phyloP scores from a whole-genome alignment of 371 early-diverging fungal genomes.

The Apophysomyces variabilis region DNA sequence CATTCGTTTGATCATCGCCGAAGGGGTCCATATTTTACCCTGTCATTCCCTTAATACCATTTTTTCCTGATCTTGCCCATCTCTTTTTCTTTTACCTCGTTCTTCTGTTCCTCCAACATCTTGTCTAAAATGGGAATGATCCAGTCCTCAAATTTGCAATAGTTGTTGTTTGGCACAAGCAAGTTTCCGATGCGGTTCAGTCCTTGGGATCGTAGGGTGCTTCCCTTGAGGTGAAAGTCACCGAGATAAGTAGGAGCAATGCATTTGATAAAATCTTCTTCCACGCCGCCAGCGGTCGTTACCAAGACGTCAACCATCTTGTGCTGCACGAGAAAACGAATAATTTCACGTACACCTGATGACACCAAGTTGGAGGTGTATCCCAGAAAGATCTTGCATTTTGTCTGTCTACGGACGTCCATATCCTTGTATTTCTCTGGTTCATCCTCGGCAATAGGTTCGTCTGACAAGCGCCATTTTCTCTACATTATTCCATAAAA shows the following conservation, averaged over 20 bases:
- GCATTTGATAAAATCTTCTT: constrained; percentile 99
- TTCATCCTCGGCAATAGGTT: constrained; percentile 72
- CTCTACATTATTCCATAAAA: constrained; percentile 46
- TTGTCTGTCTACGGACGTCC: constrained; percentile 62
- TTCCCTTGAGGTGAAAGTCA: constrained; percentile 82
- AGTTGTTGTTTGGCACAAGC: constrained; percentile 99
- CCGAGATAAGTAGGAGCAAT: constrained; percentile 92
- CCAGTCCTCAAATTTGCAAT: constrained; percentile 99
- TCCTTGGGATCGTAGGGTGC: constrained; percentile 87
- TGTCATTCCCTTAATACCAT: constrained; percentile 17
- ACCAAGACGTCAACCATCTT: constrained; percentile 94
- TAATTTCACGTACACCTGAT: constrained; percentile 95
- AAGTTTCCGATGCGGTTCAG: constrained; percentile 99
- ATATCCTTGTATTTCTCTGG: constrained; percentile 71
- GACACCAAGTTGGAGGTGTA: constrained; percentile 99
- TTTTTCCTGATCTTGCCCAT: constrained; percentile 53
- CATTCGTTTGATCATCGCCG: constrained; percentile 89
- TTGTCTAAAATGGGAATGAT: constrained; percentile 93
- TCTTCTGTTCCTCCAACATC: constrained; percentile 90
- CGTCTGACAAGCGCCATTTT: constrained; percentile 87
- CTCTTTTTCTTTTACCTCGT: constrained; percentile 75
- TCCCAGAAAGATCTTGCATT: constrained; percentile 96
- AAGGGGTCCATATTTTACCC: constrained; percentile 91
- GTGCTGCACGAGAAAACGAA: constrained; percentile 92
- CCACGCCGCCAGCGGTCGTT: constrained; percentile 98